Base-by-base conservation (phyloP, 768 basidiomycete genomes). In the Trametopsis cervina region DNA sequence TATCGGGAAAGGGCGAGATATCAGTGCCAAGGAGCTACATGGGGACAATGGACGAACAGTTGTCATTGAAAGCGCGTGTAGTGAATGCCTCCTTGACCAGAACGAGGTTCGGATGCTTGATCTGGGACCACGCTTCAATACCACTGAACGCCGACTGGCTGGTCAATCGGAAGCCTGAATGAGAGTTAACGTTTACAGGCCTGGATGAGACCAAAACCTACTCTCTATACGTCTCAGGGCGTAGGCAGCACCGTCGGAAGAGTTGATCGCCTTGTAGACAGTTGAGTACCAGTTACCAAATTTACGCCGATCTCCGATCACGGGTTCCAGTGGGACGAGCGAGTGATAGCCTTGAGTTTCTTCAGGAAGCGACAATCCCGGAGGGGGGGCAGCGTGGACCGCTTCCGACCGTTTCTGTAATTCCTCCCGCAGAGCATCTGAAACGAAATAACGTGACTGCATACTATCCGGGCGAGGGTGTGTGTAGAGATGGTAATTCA, bases 401-500 rank as follows among this genome's bases (percentile, higher is more conserved):
- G 67, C 61, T 53, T 80, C 76, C 1, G 75, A 69, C 15, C 78
- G 75, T 47, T 62, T 62, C 46, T 74, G 74, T n/a, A 81, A 61
- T 40, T 78, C 77, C 53, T 77, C 76, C 37, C 81, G 83, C 15
- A 83, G 69, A 20, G 74, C 74, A 57, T 93, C 88, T n/a, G 92
- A 85, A 41, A 96, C 75, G 67, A 95, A 97, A 60, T 94, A 91
- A 24, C 66, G 69, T 58, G 72, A 61, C 56, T 75, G 59, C 61
- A 85, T 70, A 47, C 72, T 59, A 53, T 77, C 66, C 38, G 85
- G 71, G 59, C 85, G 70, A 57, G 77, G 76, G 2, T 78, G 77
- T 3, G 88, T 84, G 69, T 99, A 99, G 24, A 97, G 75, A 55
- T 97, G 91, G 60, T 99, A 92, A 60, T 96, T 81, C 40, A 98